A percentile compares a stretch with the other conserved stretches of the same genome.
Conservation (phyloP, 108 stramenopile species). For the Nitzschia inconspicua region DNA sequence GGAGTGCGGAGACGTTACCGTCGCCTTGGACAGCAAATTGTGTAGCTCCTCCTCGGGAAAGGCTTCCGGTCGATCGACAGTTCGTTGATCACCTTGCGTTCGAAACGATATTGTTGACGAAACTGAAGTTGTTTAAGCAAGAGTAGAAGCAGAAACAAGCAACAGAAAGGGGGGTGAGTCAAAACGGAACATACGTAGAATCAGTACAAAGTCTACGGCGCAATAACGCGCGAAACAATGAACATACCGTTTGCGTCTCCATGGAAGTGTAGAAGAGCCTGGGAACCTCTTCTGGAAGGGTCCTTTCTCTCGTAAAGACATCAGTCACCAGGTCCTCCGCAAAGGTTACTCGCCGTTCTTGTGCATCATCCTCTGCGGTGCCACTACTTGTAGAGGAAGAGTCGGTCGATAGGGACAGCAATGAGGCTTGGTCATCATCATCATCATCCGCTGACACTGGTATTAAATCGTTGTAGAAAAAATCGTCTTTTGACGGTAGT, state of each 20-base stretch:
- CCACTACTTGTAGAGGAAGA: slow-evolving; percentile 33
- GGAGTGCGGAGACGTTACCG: neutral
- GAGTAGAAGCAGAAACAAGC: neutral
- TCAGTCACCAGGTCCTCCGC: slow-evolving; percentile 64
- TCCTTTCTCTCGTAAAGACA: slow-evolving; percentile 60
- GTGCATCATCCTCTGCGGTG: slow-evolving; percentile 6
- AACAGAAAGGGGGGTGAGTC: slow-evolving; percentile 1
- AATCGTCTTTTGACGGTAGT: slow-evolving; percentile 3
- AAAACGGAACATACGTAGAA: slow-evolving; percentile 6
- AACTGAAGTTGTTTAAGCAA: slow-evolving; percentile 37
- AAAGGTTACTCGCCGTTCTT: slow-evolving; percentile 63
- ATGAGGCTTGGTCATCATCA: slow-evolving; percentile 31
- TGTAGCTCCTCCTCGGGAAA: slow-evolving; percentile 25
- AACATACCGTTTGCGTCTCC: slow-evolving; percentile 70
- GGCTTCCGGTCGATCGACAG: slow-evolving; percentile 40
- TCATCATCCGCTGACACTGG: slow-evolving; percentile 1
- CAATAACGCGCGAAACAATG: slow-evolving; percentile 4
- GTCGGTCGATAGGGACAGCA: slow-evolving; percentile 49
- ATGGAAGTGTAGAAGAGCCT: slow-evolving; percentile 60
- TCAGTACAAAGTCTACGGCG: slow-evolving; percentile 13
- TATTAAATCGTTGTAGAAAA: slow-evolving; percentile 2
- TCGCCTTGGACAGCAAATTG: slow-evolving; percentile 24
- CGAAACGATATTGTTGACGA: slow-evolving; percentile 79
- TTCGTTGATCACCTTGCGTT: slow-evolving; percentile 52
- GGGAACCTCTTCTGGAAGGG: slow-evolving; percentile 39